Conservation (phyloP, 768 basidiomycete genomes). For the Boletus subcaerulescens region DNA sequence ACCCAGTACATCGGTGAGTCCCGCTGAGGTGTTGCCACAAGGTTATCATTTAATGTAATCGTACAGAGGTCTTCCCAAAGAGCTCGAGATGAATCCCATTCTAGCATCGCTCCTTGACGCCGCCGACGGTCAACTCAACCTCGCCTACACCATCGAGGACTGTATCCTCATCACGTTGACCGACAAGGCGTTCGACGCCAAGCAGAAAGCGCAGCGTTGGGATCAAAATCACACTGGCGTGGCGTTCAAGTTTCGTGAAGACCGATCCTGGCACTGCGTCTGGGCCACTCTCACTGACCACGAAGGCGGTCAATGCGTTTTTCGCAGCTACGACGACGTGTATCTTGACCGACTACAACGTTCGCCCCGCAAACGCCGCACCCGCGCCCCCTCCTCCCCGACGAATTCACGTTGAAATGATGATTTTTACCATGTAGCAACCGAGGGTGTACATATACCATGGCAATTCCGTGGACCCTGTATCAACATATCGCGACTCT, state of each 20-base stretch:
- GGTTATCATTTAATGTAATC: neutral
- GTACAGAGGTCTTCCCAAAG: conserved; percentile 51
- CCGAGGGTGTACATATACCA: conserved; percentile 12
- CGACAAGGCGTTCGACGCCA: conserved; percentile 56
- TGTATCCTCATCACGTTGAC: conserved; percentile 53
- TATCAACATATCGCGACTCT: conserved; percentile 12
- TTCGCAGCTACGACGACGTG: conserved; percentile 60
- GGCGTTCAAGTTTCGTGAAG: conserved; percentile 53
- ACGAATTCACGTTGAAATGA: conserved; percentile 20
- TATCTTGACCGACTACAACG: conserved; percentile 48
- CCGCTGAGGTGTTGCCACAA: neutral
- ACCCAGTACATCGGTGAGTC: conserved; percentile 45
- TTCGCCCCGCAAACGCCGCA: conserved; percentile 37
- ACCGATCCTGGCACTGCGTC: conserved; percentile 56
- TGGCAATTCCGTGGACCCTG: conserved; percentile 3
- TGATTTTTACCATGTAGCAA: conserved; percentile 2
- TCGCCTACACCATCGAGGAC: conserved; percentile 45
- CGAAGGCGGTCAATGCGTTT: conserved; percentile 45
- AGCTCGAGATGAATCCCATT: conserved; percentile 49
- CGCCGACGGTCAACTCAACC: conserved; percentile 27
- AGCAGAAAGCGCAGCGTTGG: conserved; percentile 32
- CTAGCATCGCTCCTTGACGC: conserved; percentile 43
- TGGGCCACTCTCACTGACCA: conserved; percentile 61
- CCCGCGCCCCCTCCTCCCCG: conserved; percentile 22
- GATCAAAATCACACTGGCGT: conserved; percentile 38